Conservation (phyloP, 2,329 filamentous ascomycete species). For the Arthroderma uncinatum region DNA sequence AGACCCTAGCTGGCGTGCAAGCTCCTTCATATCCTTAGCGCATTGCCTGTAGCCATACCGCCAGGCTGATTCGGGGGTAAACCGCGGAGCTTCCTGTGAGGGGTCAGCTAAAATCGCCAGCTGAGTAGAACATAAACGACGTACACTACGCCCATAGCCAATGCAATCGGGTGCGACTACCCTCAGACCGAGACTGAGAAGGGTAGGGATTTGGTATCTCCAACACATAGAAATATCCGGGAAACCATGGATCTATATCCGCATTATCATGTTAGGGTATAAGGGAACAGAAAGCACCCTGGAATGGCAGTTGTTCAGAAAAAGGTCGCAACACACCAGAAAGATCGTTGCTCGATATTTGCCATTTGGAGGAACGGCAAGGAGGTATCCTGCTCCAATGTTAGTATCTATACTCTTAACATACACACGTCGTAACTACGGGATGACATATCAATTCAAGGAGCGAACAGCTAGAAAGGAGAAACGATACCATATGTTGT, state of each 20-base stretch:
- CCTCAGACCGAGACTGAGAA: constrained; percentile 60
- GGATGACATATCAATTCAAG: neutral
- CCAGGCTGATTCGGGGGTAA: constrained; percentile 49
- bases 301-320: too few species aligned
- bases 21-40: constrained; percentile 61
- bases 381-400: constrained; percentile 38
- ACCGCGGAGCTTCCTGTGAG: constrained; percentile 34
- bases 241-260: constrained; percentile 57
- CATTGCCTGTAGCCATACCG: constrained; percentile 63
- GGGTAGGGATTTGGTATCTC: constrained; percentile 74
- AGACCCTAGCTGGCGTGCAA: constrained; percentile 50
- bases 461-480: neutral
- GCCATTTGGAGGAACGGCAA: constrained; percentile 36
- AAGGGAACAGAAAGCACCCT: neutral
- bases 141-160: constrained; percentile 67
- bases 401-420: neutral
- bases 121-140: constrained; percentile 7
- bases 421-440: neutral
- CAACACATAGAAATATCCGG: constrained; percentile 76
- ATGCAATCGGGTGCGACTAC: constrained; percentile 79
- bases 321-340: constrained; percentile 31
- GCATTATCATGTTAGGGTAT: neutral
- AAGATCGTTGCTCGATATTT: constrained; percentile 44
- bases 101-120: neutral
- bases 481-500: constrained; percentile 50